phyloP scores from a whole-genome alignment of 2,329 filamentous ascomycete species.

The Diaporthe sp. region DNA sequence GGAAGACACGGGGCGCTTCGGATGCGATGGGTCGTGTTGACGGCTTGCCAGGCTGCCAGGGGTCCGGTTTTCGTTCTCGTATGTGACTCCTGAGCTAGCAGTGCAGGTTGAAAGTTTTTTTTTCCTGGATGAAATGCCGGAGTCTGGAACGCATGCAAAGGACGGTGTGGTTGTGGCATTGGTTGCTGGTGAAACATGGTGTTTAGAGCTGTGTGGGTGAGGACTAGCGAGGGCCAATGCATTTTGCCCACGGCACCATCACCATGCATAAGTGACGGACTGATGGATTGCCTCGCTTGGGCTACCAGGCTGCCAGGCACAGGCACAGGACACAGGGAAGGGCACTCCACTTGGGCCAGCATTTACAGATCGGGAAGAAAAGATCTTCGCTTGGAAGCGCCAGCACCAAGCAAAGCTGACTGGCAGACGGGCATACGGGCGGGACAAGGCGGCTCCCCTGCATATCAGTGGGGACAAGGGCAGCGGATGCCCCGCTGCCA shows the following conservation, averaged over 20 bases:
- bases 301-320: slow-evolving; percentile 10
- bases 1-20: slow-evolving; percentile 2
- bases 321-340: neutral
- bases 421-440: slow-evolving; percentile 4
- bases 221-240: slow-evolving; percentile 21
- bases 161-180: slow-evolving; percentile 5
- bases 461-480: slow-evolving; percentile 4
- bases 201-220: slow-evolving; percentile 19
- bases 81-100: slow-evolving; percentile 11
- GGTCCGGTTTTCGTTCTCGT: slow-evolving; percentile 6
- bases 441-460: slow-evolving; percentile 20
- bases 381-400: slow-evolving; percentile 18
- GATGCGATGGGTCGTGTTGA: neutral
- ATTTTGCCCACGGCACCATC: slow-evolving; percentile 3
- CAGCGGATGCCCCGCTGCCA: slow-evolving; percentile 21
- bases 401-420: neutral
- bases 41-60: neutral
- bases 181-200: slow-evolving; percentile 28
- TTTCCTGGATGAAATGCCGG: neutral
- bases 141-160: neutral
- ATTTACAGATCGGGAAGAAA: neutral
- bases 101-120: neutral
- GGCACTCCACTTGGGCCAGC: neutral
- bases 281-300: neutral
- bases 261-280: slow-evolving; percentile 21